Evolutionary conservation across 345 rosid genomes (phyloP), one percentile per base, ranked within the genome.

Genomic region (Cardiospermum halicacabum): DNA sequence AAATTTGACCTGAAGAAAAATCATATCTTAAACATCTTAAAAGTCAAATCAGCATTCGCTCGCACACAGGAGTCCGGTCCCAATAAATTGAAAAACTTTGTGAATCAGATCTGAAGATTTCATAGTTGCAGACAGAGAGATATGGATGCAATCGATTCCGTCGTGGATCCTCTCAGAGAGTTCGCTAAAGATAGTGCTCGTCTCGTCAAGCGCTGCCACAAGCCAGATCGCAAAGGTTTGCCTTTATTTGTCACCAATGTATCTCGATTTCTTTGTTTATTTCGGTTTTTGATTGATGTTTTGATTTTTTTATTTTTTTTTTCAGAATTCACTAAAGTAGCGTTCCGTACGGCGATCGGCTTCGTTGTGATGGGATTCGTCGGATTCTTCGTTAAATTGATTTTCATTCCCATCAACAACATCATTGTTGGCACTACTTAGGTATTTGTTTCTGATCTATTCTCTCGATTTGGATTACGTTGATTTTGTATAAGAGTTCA

Each of bases 321-420:
- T n/a, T 22, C 24, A 88, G 92, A 88, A 70, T 88, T 88, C 81
- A 74, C 84, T 5, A 84, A 84, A 73, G 89, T 88, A 3, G 96
- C 96, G n/a, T 69, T 84, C 47, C 96, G 91, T 75, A 86, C 89
- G 8, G 92, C 96, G 45, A 80, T 91, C 49, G 97, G 97, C 6
- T 88, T 91, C 59, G 96, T 84, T 50, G 96, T 84, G 70, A 88
- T 88, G 96, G 91, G 97, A 39, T 88, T 91, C 54, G 96, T 86
- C 3, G 97, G 93, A 0, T 91, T 86, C 81, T 85, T 88, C 69
- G 92, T 88, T 56, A 91, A 91, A 76, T 74, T 86, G 58, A 80
- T 88, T 66, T 88, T 86, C 76, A 88, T 91, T 67, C 97, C 97
- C 36, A 84, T 91, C 75, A 91, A 88, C 85, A 91, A 86, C 83